A percentile compares a stretch with the other conserved stretches of the same genome.
Conservation (phyloP, 805 yeast species). For the Metschnikowia amazonensis region DNA sequence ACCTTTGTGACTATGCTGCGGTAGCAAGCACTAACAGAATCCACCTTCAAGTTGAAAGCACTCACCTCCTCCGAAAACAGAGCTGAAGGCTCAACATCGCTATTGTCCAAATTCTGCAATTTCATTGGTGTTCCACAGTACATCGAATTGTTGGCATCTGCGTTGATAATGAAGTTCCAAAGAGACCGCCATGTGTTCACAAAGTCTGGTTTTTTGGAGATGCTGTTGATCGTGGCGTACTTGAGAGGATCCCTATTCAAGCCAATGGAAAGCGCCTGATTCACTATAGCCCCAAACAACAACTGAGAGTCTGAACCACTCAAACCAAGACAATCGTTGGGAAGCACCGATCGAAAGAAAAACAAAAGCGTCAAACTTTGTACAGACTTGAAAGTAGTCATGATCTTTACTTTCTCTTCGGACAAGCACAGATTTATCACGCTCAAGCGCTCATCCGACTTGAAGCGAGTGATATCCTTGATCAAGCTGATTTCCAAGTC, state of each 20-base stretch:
- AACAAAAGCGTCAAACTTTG: constrained; percentile 32
- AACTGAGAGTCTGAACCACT: constrained; percentile 39
- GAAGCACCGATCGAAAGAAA: constrained; percentile 36
- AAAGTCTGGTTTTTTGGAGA: constrained; percentile 25
- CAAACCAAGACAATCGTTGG: constrained; percentile 41
- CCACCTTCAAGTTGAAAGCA: constrained; percentile 13
- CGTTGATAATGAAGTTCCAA: constrained; percentile 30
- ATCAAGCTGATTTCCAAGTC: constrained; percentile 27
- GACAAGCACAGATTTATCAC: constrained; percentile 34
- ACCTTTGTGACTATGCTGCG: constrained; percentile 27
- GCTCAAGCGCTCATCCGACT: constrained; percentile 27
- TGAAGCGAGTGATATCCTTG: constrained; percentile 28
- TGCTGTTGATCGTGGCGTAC: constrained; percentile 28
- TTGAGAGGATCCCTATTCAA: constrained; percentile 38
- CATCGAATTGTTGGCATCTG: constrained; percentile 33
- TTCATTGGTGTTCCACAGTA: constrained; percentile 31
- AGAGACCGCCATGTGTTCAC: constrained; percentile 34
- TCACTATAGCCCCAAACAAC: constrained; percentile 33
- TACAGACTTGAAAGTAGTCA: constrained; percentile 33
- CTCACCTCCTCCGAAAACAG: constrained; percentile 3
- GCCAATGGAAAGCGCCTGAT: constrained; percentile 40
- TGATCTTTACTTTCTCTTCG: constrained; percentile 26
- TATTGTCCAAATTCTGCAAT: constrained; percentile 23
- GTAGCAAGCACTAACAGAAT: constrained; percentile 25
- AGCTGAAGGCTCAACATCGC: constrained; percentile 28